Base-by-base conservation (phyloP, 768 basidiomycete genomes). In the Tylopilus plumbeoviolaceoides region DNA sequence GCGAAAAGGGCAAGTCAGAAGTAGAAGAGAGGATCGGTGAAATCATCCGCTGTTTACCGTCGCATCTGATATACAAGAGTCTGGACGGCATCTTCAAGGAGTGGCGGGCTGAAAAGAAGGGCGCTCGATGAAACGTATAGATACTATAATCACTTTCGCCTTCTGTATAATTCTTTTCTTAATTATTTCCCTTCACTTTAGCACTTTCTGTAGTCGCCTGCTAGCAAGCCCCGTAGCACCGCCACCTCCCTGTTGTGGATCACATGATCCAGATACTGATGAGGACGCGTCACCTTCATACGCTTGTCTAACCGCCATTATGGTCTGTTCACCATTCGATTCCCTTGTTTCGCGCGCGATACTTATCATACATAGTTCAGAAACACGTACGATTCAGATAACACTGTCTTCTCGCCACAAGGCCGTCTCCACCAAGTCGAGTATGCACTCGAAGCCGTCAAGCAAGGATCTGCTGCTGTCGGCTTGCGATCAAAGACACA, bases 401-500 rank as follows among this genome's bases (percentile, higher is more conserved):
- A 97, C 74, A 98, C 94, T 40, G 94, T 94, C 60, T 93, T 94
- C 77, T 92, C 88, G 5, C 95, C 95, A 1, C 95, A 97, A 78
- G 94, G 95, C 53, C 87, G 95, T 39, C 79, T 98, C 47, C 95
- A 98, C 72, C 92, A 97, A 69, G 94, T 97, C 61, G 95, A 97
- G 73, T 97, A 99, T 81, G 95, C 97, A 2, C 84, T 98, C 49
- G 97, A 99, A 73, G 97, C 97, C 54, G 95, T 99, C 61, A 99
- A 99, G 79, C 97, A 98, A 68, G 97, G 97, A 57, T 98, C 95
- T 54, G 97, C 97, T n/a, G 95, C 93, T 39, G 95, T 99, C 43
- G 97, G 97, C 47, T 70, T 99, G 64, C 82, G 94, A 61, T 95
- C 93, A 50, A 93, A 95, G 75, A 97, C 91, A 1, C 97, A 98